Evolutionary conservation across 2,329 filamentous ascomycete species (phyloP), one percentile per base, ranked within the genome.

Genomic region (Achaetomium macrosporum): DNA sequence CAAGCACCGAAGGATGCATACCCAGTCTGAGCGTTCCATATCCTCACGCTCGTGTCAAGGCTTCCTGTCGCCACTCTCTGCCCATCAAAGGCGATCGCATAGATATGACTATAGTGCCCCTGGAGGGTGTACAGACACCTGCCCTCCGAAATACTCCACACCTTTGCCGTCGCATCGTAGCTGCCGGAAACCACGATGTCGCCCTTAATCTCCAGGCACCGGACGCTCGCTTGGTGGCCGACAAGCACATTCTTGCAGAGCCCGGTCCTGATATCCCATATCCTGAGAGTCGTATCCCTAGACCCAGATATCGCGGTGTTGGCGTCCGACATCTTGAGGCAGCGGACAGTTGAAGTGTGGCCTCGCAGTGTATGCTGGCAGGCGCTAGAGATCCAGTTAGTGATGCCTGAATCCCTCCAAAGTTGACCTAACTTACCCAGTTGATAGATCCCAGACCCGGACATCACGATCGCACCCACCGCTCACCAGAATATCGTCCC

Each of bases 91-190:
- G 93, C 93, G 66, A 99, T 95, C 17, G 93, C 93, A 68, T 99
- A 99, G 54, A 99, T 99, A 67, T 99, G 93, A 67, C 92, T 97
- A 71, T 96, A 99, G 70, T 99, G 93, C 0, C 93, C 93, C 42
- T 87, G 85, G 37, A 99, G 77, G 0, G 90, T 96, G 61, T 92
- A 85, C 50, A 97, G 74, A 68, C 93, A 99, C 57, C 90, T 84
- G 30, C 93, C 93, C 71, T 96, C 89, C 2, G 90, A 95, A 48
- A 99, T 97, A 69, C 89, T 96, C 93, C 93, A 99, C 53, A 99
- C 92, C 63, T 90, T 87, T 19, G 93, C 93, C 19, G 90, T 96
- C 7, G 93, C 96, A 68, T 99, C 93, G 71, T 99, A 99, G 69
- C 90, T 96, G 53, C 93, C 93, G 30, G 91, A 96, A n/a, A 99